A percentile compares a stretch with the other conserved stretches of the same genome.
phyloP scores from a whole-genome alignment of 208 protist species.

The Borovskyia barvae region DNA sequence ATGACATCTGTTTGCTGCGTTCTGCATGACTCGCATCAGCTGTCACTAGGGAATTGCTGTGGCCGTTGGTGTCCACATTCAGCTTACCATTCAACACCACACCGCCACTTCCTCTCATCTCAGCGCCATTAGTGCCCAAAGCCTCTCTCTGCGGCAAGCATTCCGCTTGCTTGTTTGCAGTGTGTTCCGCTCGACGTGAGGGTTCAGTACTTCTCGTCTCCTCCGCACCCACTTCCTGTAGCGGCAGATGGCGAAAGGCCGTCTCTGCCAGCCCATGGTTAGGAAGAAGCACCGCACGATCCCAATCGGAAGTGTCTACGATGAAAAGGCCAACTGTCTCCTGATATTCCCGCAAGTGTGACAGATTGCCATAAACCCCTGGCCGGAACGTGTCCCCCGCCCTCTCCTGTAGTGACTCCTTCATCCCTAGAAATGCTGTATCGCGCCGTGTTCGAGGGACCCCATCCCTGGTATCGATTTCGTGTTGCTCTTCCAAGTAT shows the following conservation, averaged over 20 bases:
- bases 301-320: conserved; percentile 74
- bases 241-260: conserved; percentile 33
- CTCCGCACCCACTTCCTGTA: conserved; percentile 27
- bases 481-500: conserved; percentile 42
- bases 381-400: conserved; percentile 19
- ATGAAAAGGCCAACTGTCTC: conserved; percentile 48
- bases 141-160: too few species aligned
- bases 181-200: too few species aligned
- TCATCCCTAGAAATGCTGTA: conserved; percentile 34
- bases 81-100: too few species aligned
- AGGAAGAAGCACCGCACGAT: conserved; percentile 38
- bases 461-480: conserved; percentile 14
- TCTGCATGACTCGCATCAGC: too few species aligned
- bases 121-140: too few species aligned
- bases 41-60: too few species aligned
- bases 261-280: conserved; percentile 30
- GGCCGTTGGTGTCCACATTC: too few species aligned
- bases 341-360: conserved; percentile 60
- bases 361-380: conserved; percentile 28
- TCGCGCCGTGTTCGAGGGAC: conserved; percentile 14
- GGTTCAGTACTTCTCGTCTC: too few species aligned
- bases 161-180: too few species aligned
- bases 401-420: conserved; percentile 32
- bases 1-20: too few species aligned
- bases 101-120: too few species aligned